Conservation (phyloP, 352 stramenopile genomes). For the Hyaloperonospora brassicae region DNA sequence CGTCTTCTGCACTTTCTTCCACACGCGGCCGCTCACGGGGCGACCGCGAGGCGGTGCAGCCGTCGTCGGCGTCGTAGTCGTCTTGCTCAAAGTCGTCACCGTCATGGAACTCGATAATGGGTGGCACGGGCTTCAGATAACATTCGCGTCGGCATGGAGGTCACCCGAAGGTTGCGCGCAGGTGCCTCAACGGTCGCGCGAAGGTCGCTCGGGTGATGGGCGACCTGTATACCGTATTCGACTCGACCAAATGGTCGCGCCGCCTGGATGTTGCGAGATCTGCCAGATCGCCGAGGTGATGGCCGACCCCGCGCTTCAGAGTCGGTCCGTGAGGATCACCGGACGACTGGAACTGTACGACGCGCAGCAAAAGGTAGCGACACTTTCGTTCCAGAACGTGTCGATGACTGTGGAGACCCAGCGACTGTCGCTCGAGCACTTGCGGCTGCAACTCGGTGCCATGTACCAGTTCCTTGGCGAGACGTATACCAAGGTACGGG, state of each 20-base stretch:
- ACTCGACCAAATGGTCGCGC: slow-evolving; percentile 14
- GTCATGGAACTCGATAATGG: slow-evolving; percentile 4
- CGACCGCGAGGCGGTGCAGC: slow-evolving; percentile 38
- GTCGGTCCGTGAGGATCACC: slow-evolving; percentile 70
- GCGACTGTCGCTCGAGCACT: slow-evolving; percentile 34
- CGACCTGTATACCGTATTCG: not conserved
- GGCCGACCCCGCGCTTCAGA: slow-evolving; percentile 48
- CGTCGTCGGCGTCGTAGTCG: slow-evolving; percentile 3
- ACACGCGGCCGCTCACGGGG: slow-evolving; percentile 66
- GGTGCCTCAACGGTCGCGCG: slow-evolving; percentile 1
- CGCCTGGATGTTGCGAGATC: slow-evolving; percentile 51
- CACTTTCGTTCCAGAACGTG: slow-evolving; percentile 57
- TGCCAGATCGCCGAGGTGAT: slow-evolving; percentile 77
- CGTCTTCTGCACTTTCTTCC: slow-evolving; percentile 80
- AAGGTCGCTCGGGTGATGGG: slow-evolving; percentile 3
- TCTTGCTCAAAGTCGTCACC: slow-evolving; percentile 15
- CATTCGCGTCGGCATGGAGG: too few species aligned
- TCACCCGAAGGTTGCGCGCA: too few species aligned
- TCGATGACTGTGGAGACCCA: slow-evolving; percentile 62
- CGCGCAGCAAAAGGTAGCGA: slow-evolving; percentile 33
- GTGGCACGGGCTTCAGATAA: too few species aligned
- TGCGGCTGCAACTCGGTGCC: slow-evolving; percentile 57
- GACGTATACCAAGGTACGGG: slow-evolving; percentile 35
- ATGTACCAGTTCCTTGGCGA: slow-evolving; percentile 84
- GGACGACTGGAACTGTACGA: slow-evolving; percentile 63